Base-by-base conservation (phyloP, 805 yeast species). In the Saturnispora quitensis region DNA sequence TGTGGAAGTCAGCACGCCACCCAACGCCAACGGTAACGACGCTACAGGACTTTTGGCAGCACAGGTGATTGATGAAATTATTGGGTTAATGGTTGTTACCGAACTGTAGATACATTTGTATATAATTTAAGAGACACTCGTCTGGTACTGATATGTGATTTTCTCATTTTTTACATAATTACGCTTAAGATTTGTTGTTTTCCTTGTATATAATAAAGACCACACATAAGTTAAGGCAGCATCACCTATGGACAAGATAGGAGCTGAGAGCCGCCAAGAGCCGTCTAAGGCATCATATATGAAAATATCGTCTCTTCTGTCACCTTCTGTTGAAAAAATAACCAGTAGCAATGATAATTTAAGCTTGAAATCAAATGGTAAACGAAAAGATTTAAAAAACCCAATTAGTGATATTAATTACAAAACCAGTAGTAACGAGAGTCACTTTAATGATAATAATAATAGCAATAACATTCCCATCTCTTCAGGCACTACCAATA, bases 1-100 rank as follows among this genome's bases (percentile, higher is more conserved):
- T 31, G 91, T 86, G 3, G 91, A 86, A 64, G 87, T 82, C 4
- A 62, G 60, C 25, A 68, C 81, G 38, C 87, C 88, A 3, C 81
- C 86, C 1, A 82, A 68, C 55, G 85, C 82, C 57, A 75, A 77
- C 34, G 76, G 75, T 50, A 76, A 81, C 15, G 86, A 77, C 56
- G 72, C 76, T 52, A 82, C 89, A 4, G 76, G 82, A 15, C 66
- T 81, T 54, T 81, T 83, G 3, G 89, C 84, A 3, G 81, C 85
- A 3, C 83, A 81, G 53, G 79, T 80, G 47, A 78, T 77, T 44
- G 82, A 77, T 57, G 72, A 76, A 8, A 59, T 77, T 22, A 56
- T 77, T 48, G 76, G 77, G 2, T 58, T 77, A 42, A 71, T 77
- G 72, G 68, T 73, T 5, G 70, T 69, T n/a, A 58, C 59, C 3